Percentiles rank a stretch among this genome's conserved stretches.
These are phyloP conservation scores for Sporothrix dimorphospora DNA, from an alignment of 2,329 filamentous ascomycete species.

Conservation along the genomic window DNA sequence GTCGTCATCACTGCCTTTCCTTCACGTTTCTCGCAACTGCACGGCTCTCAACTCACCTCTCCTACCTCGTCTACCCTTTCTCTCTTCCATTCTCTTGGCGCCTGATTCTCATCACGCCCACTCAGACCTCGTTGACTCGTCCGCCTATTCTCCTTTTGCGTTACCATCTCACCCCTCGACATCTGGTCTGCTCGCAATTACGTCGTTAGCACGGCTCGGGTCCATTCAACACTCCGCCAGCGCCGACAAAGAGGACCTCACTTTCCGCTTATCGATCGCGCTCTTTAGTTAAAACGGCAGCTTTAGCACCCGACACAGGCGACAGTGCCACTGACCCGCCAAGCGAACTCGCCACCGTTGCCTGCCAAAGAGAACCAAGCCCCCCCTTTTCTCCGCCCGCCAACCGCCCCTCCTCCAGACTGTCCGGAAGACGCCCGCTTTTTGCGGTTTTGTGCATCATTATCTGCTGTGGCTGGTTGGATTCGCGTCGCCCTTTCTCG, in stretches of 20 bases:
- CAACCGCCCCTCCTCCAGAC: not conserved
- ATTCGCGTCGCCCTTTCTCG: not conserved
- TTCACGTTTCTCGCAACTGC: not conserved
- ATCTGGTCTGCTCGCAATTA: not conserved
- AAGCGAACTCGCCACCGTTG: conserved; percentile 4
- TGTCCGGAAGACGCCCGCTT: not conserved
- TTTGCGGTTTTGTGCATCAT: conserved; percentile 8
- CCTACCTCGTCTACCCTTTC: not conserved
- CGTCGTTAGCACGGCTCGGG: conserved; percentile 14
- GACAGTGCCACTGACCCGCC: conserved; percentile 1
- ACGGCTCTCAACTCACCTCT: not conserved
- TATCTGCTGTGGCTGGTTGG: conserved; percentile 9
- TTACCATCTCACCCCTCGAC: not conserved
- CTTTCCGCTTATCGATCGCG: conserved; percentile 6
- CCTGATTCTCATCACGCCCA: not conserved
- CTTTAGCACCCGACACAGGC: not conserved
- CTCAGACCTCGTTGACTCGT: not conserved
- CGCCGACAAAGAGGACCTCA: not conserved
- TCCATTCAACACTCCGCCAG: conserved; percentile 8
- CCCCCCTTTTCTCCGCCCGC: not conserved
- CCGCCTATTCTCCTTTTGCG: not conserved
- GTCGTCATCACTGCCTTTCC: not conserved
- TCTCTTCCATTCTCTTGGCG: not conserved
- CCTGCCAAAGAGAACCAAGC: conserved; percentile 10
- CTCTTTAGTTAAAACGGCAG: not conserved